A percentile compares a stretch with the other conserved stretches of the same genome.
Conservation (phyloP, 176 grass and related monocot species). For the Cenchrus purpureus region DNA sequence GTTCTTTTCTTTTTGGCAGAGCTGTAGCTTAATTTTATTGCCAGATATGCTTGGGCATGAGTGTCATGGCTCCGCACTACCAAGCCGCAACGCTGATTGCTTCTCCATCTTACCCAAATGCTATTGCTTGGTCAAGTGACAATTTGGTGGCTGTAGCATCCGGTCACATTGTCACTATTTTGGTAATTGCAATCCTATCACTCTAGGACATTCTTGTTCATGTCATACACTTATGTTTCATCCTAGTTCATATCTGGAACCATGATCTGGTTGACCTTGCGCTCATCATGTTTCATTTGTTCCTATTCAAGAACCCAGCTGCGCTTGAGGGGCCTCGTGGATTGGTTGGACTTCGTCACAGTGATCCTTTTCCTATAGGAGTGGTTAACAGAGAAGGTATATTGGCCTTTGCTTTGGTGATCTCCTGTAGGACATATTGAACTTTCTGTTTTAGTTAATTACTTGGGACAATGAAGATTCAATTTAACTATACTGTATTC, state of each 20-base stretch:
- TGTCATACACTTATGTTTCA: constrained; percentile 8
- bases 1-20: constrained; percentile 26
- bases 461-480: background rate
- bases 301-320: constrained; percentile 66
- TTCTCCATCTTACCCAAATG: constrained; percentile 78
- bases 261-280: background rate
- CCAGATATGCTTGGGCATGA: constrained; percentile 6
- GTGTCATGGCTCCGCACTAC: constrained; percentile 59
- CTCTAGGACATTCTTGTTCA: too few species aligned
- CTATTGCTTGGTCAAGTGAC: constrained; percentile 78
- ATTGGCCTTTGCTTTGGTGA: background rate
- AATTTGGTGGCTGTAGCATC: constrained; percentile 87
- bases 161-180: constrained; percentile 75
- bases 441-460: background rate
- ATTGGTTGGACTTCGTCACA: constrained; percentile 54
- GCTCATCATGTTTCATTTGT: background rate
- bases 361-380: constrained; percentile 70
- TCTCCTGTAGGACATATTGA: background rate
- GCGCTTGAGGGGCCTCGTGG: constrained; percentile 63
- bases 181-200: constrained; percentile 52
- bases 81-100: constrained; percentile 67
- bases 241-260: background rate
- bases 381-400: constrained; percentile 78
- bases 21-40: background rate
- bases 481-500: background rate